Base-by-base conservation (phyloP, 306 rosid genomes). In the Vigna mungo region DNA sequence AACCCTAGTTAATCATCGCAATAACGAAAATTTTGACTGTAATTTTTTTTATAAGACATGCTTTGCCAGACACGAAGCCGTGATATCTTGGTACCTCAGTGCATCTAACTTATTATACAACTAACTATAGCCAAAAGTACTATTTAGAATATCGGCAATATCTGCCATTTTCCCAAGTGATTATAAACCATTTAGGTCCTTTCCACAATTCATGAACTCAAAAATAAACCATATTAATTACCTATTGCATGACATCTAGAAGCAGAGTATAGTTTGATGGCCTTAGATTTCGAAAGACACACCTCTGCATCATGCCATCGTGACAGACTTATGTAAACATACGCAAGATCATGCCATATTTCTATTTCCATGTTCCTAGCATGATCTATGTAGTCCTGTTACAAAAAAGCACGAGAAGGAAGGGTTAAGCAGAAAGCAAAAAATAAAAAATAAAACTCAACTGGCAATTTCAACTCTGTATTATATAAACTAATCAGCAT, bases 281-380 rank as follows among this genome's bases (percentile, higher is more conserved):
- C 89, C 88, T 87, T 89, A n/a, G 99, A 91, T 86, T 89, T 91
- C 4, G 89, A 82, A 62, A 96, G 94, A 82, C 98, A 96, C 46
- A 82, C 84, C 88, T 88, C 91, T 3, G 93, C 96, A 66, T 92
- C 98, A 34, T 54, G 82, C 99, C 94, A 96, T 53, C 71, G 85
- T 21, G 94, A 91, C 64, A 91, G 81, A 61, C 79, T 80, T 82
- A 91, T 84, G 72, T 96, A 96, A 32, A 91, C 69, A 80, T 74
- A 71, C 72, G 98, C 90, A 78, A 96, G 87, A 70, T 91, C 98
- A 82, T 89, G 94, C 98, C 97, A 96, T 76, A 84, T 80, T 82
- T 92, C 96, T 85, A 84, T 36, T 86, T 96, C 93, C 85, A 92
- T 83, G 75, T 85, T 89, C 86, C 85, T 84, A 30, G 73, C 82